Base-by-base conservation (phyloP, 140 eudicot species). In the Erigeron philadelphicus region DNA sequence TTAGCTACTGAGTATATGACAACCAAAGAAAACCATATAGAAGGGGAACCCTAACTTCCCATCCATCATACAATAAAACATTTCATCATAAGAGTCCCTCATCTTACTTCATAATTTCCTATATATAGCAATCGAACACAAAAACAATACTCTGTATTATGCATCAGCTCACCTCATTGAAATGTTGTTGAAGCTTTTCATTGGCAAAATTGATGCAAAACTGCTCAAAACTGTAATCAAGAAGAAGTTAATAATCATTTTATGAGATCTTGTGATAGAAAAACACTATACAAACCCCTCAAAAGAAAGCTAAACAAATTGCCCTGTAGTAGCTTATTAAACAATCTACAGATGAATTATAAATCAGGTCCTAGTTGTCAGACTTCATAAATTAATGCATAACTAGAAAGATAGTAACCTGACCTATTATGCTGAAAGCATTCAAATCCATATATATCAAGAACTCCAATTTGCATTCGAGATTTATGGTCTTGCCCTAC, bases 101-200 rank as follows among this genome's bases (percentile, higher is more conserved):
- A 8, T 54, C 61, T 54, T 2, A 54, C 12, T 45, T 45, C 50
- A 45, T 45, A 45, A 45, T 31, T 31, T 31, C 23, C 18, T 53
- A 53, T 67, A 17, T 50, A 61, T 31, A 75, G 12, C 31, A 47
- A 67, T n/a, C 35, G 49, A 23, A 67, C 68, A 68, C 56, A 42
- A 31, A 31, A 31, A 31, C 3, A 5, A 61, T 64, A 68, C 31
- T 42, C 25, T 56, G 5, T 16, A 76, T 17, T 50, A 61, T 65
- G 44, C 12, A 79, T 72, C 75, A 15, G 73, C 75, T 56, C 59
- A 91, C 97, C 97, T 93, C 96, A 79, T 93, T 93, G 80, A 93
- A 93, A 82, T 93, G 98, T 62, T 93, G 98, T 70, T 93, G 98
- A 70, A 93, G 98, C 88, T 93, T 93, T 79, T 93, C 98, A 78